Evolutionary conservation across 1,139 yeast genomes (phyloP).

Genomic region (Yarrowia galli): DNA sequence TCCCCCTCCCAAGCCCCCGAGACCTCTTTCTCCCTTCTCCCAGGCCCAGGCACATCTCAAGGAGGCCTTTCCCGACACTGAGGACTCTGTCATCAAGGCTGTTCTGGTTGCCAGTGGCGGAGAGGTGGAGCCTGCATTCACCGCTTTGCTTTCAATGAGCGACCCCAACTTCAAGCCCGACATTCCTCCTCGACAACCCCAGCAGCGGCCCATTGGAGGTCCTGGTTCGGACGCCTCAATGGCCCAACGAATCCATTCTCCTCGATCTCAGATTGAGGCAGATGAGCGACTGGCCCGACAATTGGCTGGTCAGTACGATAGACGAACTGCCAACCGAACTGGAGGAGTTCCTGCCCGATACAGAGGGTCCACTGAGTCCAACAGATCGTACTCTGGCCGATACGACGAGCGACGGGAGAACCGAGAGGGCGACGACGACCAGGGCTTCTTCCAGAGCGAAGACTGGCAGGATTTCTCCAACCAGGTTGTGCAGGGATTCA

Average conservation of each 20-base stretch:
- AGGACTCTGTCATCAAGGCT: constrained; percentile 73
- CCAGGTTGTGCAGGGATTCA: constrained; percentile 59
- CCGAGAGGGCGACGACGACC: constrained; percentile 27
- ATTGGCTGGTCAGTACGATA: constrained; percentile 73
- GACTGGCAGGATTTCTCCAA: constrained; percentile 32
- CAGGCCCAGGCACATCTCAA: constrained; percentile 61
- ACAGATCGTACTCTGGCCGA: constrained; percentile 45
- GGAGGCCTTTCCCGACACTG: constrained; percentile 84
- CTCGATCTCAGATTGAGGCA: constrained; percentile 61
- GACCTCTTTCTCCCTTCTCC: constrained; percentile 68
- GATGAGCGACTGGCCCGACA: constrained; percentile 87
- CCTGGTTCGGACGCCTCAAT: constrained; percentile 37
- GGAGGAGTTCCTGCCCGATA: constrained; percentile 25
- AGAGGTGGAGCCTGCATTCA: constrained; percentile 81
- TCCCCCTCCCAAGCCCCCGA: constrained; percentile 75
- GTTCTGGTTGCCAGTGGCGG: constrained; percentile 87
- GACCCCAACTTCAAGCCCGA: constrained; percentile 79
- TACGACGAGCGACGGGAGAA: constrained; percentile 43
- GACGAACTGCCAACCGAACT: constrained; percentile 40
- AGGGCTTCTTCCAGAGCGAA: constrained; percentile 17
- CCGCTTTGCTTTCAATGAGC: constrained; percentile 78
- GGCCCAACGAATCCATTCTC: constrained; percentile 41
- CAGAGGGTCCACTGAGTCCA: constrained; percentile 40
- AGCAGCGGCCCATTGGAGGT: constrained; percentile 32
- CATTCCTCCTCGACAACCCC: constrained; percentile 51